Conservation (phyloP, 176 grass and related monocot species). For the Rhynchospora tenuis region DNA sequence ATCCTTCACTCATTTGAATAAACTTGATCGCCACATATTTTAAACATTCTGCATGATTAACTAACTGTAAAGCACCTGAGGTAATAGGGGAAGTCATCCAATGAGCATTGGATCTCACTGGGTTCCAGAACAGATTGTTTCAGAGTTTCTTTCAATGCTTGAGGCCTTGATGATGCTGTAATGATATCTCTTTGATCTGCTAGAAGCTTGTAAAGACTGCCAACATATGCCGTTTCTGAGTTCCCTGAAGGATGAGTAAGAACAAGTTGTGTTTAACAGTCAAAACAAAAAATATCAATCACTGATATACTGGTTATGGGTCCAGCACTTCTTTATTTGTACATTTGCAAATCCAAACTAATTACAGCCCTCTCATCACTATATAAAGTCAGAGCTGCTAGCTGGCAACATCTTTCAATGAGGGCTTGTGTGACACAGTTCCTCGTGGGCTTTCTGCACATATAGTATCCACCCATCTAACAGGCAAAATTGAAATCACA, state of each 20-base stretch:
- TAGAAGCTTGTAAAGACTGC: conserved; percentile 54
- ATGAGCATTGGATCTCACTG: conserved; percentile 59
- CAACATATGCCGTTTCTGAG: conserved; percentile 55
- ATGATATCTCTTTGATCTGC: conserved; percentile 41
- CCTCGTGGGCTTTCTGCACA: neutral
- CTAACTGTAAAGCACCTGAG: conserved; percentile 49
- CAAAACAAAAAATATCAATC: neutral
- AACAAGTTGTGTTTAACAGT: neutral
- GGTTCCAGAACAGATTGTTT: conserved; percentile 59
- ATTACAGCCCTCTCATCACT: neutral
- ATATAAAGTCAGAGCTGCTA: neutral
- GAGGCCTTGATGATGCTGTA: conserved; percentile 28
- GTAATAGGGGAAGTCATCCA: conserved; percentile 87
- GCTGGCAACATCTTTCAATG: neutral
- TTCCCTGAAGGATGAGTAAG: conserved; percentile 17
- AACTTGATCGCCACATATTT: neutral
- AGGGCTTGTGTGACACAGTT: neutral
- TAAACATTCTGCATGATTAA: conserved; percentile 6
- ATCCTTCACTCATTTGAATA: neutral
- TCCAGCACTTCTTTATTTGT: neutral
- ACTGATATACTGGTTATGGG: neutral
- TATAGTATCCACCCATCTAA: neutral
- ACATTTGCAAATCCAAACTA: neutral
- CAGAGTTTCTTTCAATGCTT: conserved; percentile 71
- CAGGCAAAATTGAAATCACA: neutral